phyloP scores from a whole-genome alignment of 2,329 filamentous ascomycete genomes.

The Bipolaris victoriae region DNA sequence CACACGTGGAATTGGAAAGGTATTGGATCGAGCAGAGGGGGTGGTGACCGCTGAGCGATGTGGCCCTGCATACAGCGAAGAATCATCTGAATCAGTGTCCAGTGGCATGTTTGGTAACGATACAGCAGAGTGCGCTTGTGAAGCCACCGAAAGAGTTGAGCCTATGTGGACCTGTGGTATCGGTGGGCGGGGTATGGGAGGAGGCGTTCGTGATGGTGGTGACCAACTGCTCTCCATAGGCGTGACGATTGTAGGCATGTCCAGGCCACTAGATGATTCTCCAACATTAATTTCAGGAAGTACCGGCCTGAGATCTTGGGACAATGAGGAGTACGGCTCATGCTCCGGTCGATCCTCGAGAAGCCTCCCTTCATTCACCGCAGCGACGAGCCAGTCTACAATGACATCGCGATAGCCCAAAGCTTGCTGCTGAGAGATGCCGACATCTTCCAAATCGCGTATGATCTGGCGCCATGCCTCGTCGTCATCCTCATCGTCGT shows the following conservation, averaged over 20 bases:
- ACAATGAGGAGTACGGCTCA: slow-evolving; percentile 10
- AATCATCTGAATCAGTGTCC: background rate
- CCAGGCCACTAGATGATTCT: slow-evolving; percentile 5
- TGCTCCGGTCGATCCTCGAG: slow-evolving; percentile 26
- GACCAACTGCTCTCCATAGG: background rate
- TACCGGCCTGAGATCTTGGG: slow-evolving; percentile 11
- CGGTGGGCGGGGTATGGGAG: background rate
- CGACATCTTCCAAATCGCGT: slow-evolving; percentile 41
- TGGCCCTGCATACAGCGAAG: background rate
- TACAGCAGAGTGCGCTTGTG: background rate
- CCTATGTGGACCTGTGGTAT: background rate
- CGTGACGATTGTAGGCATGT: background rate
- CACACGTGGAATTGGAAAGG: background rate
- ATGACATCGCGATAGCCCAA: slow-evolving; percentile 37
- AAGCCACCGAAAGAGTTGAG: background rate
- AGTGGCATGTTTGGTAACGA: background rate
- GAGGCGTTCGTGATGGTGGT: background rate
- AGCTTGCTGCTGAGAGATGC: slow-evolving; percentile 32
- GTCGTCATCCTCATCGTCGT: slow-evolving; percentile 30
- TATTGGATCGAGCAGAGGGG: background rate
- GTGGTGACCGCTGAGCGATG: background rate
- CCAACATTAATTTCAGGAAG: slow-evolving; percentile 1
- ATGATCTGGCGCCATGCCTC: slow-evolving; percentile 42
- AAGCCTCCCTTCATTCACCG: slow-evolving; percentile 41
- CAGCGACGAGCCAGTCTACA: slow-evolving; percentile 39